phyloP scores from a whole-genome alignment of 129 eudicot genomes.

The Lonicera japonica region DNA sequence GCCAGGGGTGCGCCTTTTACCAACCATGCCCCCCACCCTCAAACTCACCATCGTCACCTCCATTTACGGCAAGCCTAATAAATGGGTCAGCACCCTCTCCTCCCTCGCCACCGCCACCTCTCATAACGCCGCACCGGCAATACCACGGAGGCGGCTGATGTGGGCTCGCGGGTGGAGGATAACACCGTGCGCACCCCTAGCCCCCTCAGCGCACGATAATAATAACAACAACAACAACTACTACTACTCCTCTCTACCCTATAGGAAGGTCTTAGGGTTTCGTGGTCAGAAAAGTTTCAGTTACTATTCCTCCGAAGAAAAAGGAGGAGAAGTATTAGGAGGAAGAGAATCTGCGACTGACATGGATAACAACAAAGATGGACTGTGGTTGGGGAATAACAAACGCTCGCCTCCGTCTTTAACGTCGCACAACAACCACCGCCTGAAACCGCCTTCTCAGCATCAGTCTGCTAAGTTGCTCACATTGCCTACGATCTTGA shows the following conservation, averaged over 20 bases:
- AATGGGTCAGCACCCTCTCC: slow-evolving; percentile 9
- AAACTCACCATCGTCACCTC: slow-evolving; percentile 14
- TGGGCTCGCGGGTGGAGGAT: slow-evolving; percentile 5
- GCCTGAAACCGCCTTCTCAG: slow-evolving; percentile 25
- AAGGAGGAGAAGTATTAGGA: slow-evolving; percentile 25
- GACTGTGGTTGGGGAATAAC: slow-evolving; percentile 13
- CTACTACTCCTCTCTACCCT: too few relatives aligned
- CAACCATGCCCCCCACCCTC: slow-evolving; percentile 24
- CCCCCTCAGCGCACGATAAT: neutral
- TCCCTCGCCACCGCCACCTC: neutral
- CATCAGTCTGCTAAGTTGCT: slow-evolving; percentile 44
- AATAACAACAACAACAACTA: too few relatives aligned
- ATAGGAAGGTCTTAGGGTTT: slow-evolving; percentile 40
- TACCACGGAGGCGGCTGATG: slow-evolving; percentile 11
- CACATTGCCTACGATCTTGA: slow-evolving; percentile 89
- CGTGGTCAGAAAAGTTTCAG: slow-evolving; percentile 25
- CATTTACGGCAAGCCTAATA: slow-evolving; percentile 13
- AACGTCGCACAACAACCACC: too few relatives aligned
- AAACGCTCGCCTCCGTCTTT: slow-evolving; percentile 11
- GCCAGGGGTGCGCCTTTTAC: slow-evolving; percentile 13
- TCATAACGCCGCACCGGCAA: neutral
- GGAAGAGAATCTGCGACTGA: slow-evolving; percentile 22
- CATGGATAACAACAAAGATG: slow-evolving; percentile 13
- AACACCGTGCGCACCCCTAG: slow-evolving; percentile 15
- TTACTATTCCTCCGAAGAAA: slow-evolving; percentile 14